These are phyloP conservation scores for Phaeotremella fagi DNA, from an alignment of 768 basidiomycete species.

Conservation along the genomic window DNA sequence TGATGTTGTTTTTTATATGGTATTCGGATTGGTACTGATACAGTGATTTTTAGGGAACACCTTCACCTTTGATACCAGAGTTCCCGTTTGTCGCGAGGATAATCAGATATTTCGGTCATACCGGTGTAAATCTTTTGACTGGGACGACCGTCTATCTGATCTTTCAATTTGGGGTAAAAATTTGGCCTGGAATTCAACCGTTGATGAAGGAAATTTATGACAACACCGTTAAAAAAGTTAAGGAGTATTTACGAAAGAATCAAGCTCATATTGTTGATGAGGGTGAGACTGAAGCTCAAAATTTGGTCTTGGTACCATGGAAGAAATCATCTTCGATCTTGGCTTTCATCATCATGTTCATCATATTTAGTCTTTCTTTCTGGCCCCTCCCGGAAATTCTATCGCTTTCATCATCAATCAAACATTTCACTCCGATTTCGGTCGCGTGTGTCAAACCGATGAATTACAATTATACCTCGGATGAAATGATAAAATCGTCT, in stretches of 20 bases:
- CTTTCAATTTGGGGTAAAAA: neutral
- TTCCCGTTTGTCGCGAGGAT: neutral
- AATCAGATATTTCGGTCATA: neutral
- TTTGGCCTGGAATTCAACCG: neutral
- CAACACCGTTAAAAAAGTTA: neutral
- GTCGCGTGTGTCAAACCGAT: constrained; percentile 10
- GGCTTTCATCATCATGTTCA: neutral
- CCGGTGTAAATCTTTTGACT: constrained; percentile 6
- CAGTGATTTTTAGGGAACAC: constrained; percentile 7
- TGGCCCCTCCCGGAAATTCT: neutral
- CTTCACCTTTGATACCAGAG: constrained; percentile 3
- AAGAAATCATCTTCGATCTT: neutral
- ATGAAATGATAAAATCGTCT: constrained; percentile 1
- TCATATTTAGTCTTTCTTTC: neutral
- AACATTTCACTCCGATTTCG: constrained; percentile 5
- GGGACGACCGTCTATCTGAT: constrained; percentile 3
- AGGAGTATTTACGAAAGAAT: neutral
- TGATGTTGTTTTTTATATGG: constrained; percentile 5
- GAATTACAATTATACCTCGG: neutral
- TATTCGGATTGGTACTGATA: constrained; percentile 3
- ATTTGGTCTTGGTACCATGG: neutral
- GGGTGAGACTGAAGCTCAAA: neutral
- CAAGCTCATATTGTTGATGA: neutral
- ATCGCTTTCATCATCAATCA: constrained; percentile 1
- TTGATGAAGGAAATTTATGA: neutral